These are phyloP conservation scores for Paracorniculantispora psalliotae DNA, from an alignment of 2,329 filamentous ascomycete species.

Conservation along the genomic window DNA sequence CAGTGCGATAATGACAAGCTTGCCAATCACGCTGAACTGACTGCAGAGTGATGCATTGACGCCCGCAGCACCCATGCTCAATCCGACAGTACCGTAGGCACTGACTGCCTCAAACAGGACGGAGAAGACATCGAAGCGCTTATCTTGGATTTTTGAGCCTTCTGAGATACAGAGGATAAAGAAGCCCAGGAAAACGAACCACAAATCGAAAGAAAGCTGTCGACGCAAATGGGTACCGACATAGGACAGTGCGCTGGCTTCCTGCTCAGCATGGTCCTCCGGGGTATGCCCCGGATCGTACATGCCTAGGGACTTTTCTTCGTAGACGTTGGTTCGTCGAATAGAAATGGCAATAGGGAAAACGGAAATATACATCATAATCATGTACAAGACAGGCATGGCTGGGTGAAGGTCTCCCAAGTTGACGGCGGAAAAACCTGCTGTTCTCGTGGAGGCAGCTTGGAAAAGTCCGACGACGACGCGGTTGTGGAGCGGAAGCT, in stretches of 20 bases:
- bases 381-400: conserved; percentile 87
- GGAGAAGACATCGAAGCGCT: conserved; percentile 62
- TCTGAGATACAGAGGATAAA: conserved; percentile 92
- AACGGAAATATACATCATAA: conserved; percentile 99
- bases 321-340: conserved; percentile 91
- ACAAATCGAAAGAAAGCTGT: conserved; percentile 94
- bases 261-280: conserved; percentile 39
- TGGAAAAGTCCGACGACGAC: conserved; percentile 88
- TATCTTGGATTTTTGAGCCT: conserved; percentile 60
- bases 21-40: conserved; percentile 71
- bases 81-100: conserved; percentile 89
- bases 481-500: conserved; percentile 66
- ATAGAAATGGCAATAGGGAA: conserved; percentile 96
- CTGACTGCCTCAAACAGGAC: conserved; percentile 82
- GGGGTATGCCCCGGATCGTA: conserved; percentile 53
- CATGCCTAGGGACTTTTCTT: conserved; percentile 79
- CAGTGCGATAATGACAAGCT: conserved; percentile 65
- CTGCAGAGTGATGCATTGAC: conserved; percentile 76
- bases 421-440: conserved; percentile 80
- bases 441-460: conserved; percentile 82
- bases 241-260: conserved; percentile 67
- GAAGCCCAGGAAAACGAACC: conserved; percentile 91
- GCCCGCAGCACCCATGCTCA: conserved; percentile 75
- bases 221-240: conserved; percentile 86
- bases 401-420: conserved; percentile 77